Base-by-base conservation (phyloP, 2,329 filamentous ascomycete species). In the Hymenoscyphus infarciens region DNA sequence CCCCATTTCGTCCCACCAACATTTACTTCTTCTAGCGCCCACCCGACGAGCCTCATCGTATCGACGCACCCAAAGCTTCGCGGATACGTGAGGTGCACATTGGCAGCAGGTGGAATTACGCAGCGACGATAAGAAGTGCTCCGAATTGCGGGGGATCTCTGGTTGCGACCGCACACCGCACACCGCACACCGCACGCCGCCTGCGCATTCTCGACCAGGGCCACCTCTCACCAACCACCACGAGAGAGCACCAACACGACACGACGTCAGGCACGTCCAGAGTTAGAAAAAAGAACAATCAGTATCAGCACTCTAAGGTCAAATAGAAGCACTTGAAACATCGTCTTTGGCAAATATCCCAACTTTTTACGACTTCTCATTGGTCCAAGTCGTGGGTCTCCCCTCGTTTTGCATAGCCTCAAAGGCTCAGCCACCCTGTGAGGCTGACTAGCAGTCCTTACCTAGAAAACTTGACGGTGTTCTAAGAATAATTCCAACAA, bases 401-500 rank as follows among this genome's bases (percentile, higher is more conserved):
- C 61, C 61, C 59, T 68, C 59, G 65, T 68, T 68, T 68, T 67
- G 69, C 69, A 70, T 67, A 71, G 70, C 70, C 71, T 68, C 68
- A 65, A 45, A 65, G 63, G 69, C 71, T 70, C 68, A 71, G 71
- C 71, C 71, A 71, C 70, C 65, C 67, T 66, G 63, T 66, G 64
- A 70, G 68, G 68, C 68, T 70, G 66, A 67, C 45, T 67, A 61
- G 49, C 62, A 60, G 27, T 42, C 35, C 61, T 61, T 62, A 56
- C 38, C 35, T 59, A 64, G 61, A 64, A 65, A 72, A 65, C 68
- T 64, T 69, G 57, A 66, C 60, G 29, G 56, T 65, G 64, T 74
- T 73, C 71, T 73, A 72, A 72, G 67, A 72, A 72, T 73, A 72
- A 72, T 67, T 71, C 71, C 66, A 70, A 67, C 71, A 72, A 70